phyloP scores from a whole-genome alignment of 768 basidiomycete genomes.

The Agaricus subrufescens region DNA sequence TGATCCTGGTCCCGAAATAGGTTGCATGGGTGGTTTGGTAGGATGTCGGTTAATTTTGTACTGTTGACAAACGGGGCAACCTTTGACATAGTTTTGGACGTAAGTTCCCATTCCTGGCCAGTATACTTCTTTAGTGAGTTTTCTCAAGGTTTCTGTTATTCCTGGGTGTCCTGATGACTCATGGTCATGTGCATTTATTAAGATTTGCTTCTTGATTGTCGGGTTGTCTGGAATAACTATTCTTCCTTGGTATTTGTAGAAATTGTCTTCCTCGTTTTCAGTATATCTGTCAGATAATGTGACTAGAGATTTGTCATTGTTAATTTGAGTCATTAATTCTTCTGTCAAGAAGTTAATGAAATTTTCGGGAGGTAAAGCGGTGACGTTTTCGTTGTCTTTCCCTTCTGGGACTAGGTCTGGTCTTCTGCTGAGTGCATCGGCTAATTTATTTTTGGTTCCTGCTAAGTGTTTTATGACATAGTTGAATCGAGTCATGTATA shows the following conservation, averaged over 20 bases:
- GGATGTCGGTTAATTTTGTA: slow-evolving; percentile 11
- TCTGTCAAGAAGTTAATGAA: too few relatives aligned
- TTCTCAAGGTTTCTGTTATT: background rate
- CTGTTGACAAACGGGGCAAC: slow-evolving; percentile 18
- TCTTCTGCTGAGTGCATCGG: too few relatives aligned
- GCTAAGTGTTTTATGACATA: too few relatives aligned
- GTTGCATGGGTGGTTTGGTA: slow-evolving; percentile 6
- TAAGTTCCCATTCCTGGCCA: slow-evolving; percentile 18
- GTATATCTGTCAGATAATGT: too few relatives aligned
- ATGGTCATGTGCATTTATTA: slow-evolving; percentile 3
- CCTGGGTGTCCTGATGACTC: slow-evolving; percentile 13
- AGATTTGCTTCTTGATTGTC: background rate
- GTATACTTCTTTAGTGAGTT: slow-evolving; percentile 11
- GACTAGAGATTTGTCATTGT: too few relatives aligned
- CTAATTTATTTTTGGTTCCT: background rate
- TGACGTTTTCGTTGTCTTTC: too few relatives aligned
- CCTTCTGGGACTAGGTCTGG: too few relatives aligned
- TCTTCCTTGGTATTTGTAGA: too few relatives aligned
- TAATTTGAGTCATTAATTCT: too few relatives aligned
- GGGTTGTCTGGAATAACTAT: slow-evolving; percentile 4
- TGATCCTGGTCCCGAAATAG: slow-evolving; percentile 6
- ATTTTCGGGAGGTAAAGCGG: too few relatives aligned
- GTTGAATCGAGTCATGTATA: too few relatives aligned
- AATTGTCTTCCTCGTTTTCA: too few relatives aligned
- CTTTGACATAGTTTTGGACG: slow-evolving; percentile 16